Conservation (phyloP, 345 rosid genomes). For the Hirschfeldia incana region DNA sequence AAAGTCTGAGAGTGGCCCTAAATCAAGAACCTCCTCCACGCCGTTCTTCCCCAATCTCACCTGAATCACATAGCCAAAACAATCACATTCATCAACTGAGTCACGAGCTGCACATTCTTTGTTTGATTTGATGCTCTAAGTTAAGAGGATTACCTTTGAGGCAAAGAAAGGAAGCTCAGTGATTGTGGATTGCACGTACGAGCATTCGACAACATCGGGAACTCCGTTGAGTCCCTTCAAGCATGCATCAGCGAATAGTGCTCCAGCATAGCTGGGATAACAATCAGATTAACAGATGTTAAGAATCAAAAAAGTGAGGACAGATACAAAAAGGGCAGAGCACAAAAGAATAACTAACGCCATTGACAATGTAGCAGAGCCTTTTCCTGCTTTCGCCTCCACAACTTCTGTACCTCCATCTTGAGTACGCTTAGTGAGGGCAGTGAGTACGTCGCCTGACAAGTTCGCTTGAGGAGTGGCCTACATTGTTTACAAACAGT, state of each 20-base stretch:
- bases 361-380: slow-evolving; percentile 91
- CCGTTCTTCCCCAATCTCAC: neutral
- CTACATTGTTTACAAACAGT: slow-evolving; percentile 39
- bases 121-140: neutral
- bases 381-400: slow-evolving; percentile 93
- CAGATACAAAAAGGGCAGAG: neutral
- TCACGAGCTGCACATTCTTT: neutral
- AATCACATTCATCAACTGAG: neutral
- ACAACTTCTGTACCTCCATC: slow-evolving; percentile 93
- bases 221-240: neutral
- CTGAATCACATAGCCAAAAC: slow-evolving; percentile 35
- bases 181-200: neutral
- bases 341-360: slow-evolving; percentile 56
- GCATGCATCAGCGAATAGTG: neutral
- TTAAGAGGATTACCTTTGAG: slow-evolving; percentile 34
- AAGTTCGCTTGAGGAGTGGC: slow-evolving; percentile 74
- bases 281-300: slow-evolving; percentile 9
- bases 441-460: slow-evolving; percentile 53
- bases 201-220: neutral
- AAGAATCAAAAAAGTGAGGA: neutral
- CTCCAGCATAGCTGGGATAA: neutral
- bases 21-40: neutral
- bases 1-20: neutral
- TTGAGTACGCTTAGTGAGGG: slow-evolving; percentile 85
- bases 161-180: slow-evolving; percentile 1